Conservation (phyloP, 805 yeast genomes). For the Komagataella populi region DNA sequence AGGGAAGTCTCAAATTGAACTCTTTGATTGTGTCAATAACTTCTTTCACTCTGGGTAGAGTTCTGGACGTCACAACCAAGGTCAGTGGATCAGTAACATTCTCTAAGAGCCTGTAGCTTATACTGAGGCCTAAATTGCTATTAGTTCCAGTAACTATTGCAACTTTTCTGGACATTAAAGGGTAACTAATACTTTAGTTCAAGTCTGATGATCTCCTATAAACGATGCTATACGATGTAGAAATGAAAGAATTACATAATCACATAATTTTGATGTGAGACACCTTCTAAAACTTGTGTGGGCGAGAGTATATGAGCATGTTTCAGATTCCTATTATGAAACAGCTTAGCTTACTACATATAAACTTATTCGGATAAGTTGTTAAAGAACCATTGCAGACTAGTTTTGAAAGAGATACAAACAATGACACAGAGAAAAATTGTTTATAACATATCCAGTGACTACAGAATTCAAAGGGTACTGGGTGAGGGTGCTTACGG, state of each 20-base stretch:
- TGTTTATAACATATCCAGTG: constrained; percentile 50
- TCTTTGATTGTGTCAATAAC: constrained; percentile 46
- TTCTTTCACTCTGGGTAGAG: constrained; percentile 72
- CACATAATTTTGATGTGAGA: background rate
- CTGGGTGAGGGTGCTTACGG: constrained; percentile 82
- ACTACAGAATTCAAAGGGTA: constrained; percentile 43
- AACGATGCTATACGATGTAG: background rate
- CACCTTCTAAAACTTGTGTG: background rate
- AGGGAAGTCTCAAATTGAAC: constrained; percentile 12
- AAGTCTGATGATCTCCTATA: background rate
- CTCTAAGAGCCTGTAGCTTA: constrained; percentile 68
- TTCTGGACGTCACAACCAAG: constrained; percentile 78
- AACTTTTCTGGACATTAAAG: constrained; percentile 4
- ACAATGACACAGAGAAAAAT: constrained; percentile 23
- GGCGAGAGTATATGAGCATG: background rate
- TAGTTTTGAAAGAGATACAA: background rate
- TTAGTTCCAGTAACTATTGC: constrained; percentile 24
- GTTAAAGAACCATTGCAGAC: background rate
- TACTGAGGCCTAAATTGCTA: constrained; percentile 73
- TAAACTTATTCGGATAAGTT: background rate
- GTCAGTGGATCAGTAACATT: constrained; percentile 51
- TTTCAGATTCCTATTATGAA: background rate
- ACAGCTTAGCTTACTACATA: background rate
- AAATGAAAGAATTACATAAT: background rate
- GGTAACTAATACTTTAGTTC: background rate